A percentile compares a stretch with the other conserved stretches of the same genome.
phyloP scores from a whole-genome alignment of 225 moss, liverwort and hornwort genomes.

The Physcomitrellopsis africana region DNA sequence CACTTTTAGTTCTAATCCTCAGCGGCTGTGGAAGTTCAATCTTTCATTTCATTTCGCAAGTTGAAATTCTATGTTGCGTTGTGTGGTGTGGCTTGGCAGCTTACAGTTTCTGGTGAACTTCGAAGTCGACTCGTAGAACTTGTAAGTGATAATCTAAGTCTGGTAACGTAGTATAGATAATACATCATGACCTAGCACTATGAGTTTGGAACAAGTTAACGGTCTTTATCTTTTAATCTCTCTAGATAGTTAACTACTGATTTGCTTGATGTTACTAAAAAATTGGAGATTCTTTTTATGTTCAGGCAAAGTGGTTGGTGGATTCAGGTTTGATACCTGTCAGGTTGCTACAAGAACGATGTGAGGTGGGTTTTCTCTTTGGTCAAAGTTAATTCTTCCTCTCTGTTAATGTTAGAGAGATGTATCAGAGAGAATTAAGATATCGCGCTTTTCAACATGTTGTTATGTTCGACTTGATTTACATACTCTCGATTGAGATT shows the following conservation, averaged over 20 bases:
- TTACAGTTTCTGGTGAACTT: conserved; percentile 80
- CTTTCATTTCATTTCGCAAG: neutral
- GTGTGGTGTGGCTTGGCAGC: conserved; percentile 55
- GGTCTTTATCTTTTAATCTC: neutral
- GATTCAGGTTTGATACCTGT: conserved; percentile 87
- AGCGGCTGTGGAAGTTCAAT: neutral
- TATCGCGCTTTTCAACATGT: neutral
- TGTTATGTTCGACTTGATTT: conserved; percentile 10
- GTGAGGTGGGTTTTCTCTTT: conserved; percentile 71
- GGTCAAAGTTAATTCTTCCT: conserved; percentile 4
- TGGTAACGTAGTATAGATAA: conserved; percentile 15
- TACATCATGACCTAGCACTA: neutral
- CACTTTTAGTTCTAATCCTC: neutral
- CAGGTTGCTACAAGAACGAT: conserved; percentile 95
- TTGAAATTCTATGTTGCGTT: conserved; percentile 24
- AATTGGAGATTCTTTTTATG: conserved; percentile 31
- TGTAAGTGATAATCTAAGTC: conserved; percentile 54
- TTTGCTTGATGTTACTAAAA: conserved; percentile 9
- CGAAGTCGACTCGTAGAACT: conserved; percentile 89
- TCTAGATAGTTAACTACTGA: conserved; percentile 15
- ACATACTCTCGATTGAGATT: conserved; percentile 13
- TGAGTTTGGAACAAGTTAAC: conserved; percentile 14
- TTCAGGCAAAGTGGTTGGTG: conserved; percentile 97
- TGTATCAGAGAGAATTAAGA: conserved; percentile 1
- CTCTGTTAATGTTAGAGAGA: neutral